Base-by-base conservation (phyloP, 345 rosid genomes). In the Eucalyptus sp. region DNA sequence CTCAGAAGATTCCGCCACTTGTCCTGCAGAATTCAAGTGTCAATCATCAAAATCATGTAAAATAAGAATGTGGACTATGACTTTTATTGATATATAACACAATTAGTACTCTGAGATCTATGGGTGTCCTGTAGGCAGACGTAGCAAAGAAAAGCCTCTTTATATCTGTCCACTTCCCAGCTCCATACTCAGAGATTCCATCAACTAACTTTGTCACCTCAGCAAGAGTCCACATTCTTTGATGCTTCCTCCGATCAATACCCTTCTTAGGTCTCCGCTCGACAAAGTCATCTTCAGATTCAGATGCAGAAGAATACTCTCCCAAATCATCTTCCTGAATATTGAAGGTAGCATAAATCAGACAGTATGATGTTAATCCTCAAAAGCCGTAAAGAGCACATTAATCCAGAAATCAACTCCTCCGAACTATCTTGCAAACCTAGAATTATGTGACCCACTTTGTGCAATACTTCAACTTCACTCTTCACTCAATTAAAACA, bases 1-100 rank as follows among this genome's bases (percentile, higher is more conserved):
- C 93, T 93, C 62, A 97, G 91, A 90, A 97, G 98, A 93, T 97
- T 97, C 71, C 99, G 94, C 99, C 99, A 97, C 91, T 97, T 97
- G 89, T 96, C 99, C 99, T 97, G 94, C 90, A 91, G 48, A 88
- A 60, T 68, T 52, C 52, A 90, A 51, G 18, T 51, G 31, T 88
- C 87, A 90, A 71, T 54, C 50, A 27, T 90, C 84, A 46, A 87
- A 66, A n/a, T 33, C 83, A 50, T 25, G 87, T 33, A 22, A 51
- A 7, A 52, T 6, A 22, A 41, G 8, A 76, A 41, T 10, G 29
- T 41, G 48, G 7, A 76, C 48, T 76, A 41, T 41, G 15, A 41
- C 15, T 76, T 71, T 71, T 22, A 76, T 41, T 37, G 84, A 41
- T 76, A 76, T 76, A 76, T 37, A 37, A 76, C 48, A 76, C 48